These are phyloP conservation scores for Aspergillus tubingensis DNA, from an alignment of 2,329 filamentous ascomycete species.

Conservation along the genomic window DNA sequence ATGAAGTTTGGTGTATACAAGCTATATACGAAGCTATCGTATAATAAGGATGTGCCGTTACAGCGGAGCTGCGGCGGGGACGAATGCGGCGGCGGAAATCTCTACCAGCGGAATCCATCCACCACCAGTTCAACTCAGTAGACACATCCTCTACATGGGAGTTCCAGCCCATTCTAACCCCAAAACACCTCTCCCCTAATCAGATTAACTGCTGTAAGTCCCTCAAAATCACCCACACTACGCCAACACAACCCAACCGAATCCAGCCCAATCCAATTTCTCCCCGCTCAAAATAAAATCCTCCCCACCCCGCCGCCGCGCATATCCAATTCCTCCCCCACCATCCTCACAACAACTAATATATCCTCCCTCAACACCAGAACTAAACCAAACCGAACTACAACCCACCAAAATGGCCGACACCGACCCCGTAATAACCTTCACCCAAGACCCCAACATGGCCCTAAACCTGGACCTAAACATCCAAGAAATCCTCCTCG, in stretches of 20 bases:
- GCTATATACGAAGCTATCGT: not conserved
- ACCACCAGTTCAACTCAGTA: not conserved
- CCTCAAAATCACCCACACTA: too few relatives aligned
- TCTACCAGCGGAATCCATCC: conserved; percentile 19
- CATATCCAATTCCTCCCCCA: not conserved
- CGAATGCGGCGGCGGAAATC: conserved; percentile 35
- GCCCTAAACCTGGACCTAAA: conserved; percentile 41
- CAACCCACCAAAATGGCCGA: conserved; percentile 1
- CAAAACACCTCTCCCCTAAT: not conserved
- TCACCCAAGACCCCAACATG: conserved; percentile 21
- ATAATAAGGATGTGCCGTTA: not conserved
- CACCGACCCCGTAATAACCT: too few relatives aligned
- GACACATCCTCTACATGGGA: not conserved
- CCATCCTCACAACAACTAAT: not conserved
- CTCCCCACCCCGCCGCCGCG: not conserved
- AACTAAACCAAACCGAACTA: too few relatives aligned
- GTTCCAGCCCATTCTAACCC: not conserved
- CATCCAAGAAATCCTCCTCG: conserved; percentile 64
- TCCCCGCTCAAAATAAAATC: not conserved
- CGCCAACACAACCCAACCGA: not conserved
- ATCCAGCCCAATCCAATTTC: not conserved
- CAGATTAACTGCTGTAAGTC: not conserved
- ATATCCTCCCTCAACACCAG: too few relatives aligned
- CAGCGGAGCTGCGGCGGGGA: conserved; percentile 23
- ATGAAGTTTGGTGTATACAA: too few relatives aligned